A percentile compares a stretch with the other conserved stretches of the same genome.
phyloP scores from a whole-genome alignment of 225 moss, liverwort and hornwort species.

The Bryum argenteum region DNA sequence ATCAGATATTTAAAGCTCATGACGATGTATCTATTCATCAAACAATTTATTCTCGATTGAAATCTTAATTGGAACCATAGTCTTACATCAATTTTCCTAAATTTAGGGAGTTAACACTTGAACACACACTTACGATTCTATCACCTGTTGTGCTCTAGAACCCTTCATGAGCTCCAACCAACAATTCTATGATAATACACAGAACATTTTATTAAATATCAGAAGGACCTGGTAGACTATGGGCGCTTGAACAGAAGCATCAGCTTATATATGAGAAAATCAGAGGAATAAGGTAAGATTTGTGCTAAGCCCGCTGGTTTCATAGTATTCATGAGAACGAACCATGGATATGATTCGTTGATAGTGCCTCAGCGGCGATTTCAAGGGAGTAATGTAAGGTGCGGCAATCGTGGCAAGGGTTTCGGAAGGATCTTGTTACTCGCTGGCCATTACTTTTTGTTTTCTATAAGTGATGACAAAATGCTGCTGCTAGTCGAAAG shows the following conservation, averaged over 20 bases:
- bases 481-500: constrained; percentile 41
- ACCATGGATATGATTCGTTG: background rate
- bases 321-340: background rate
- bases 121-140: background rate
- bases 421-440: background rate
- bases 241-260: background rate
- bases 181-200: background rate
- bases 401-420: too few species aligned
- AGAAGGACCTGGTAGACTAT: background rate
- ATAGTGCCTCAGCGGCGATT: background rate
- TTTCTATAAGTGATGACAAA: constrained; percentile 16
- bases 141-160: background rate
- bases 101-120: background rate
- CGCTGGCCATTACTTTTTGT: constrained; percentile 12
- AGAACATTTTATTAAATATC: background rate
- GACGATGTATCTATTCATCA: background rate
- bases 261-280: background rate
- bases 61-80: background rate
- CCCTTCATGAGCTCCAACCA: background rate
- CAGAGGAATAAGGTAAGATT: background rate
- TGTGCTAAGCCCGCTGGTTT: background rate
- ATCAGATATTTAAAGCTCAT: background rate
- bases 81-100: background rate
- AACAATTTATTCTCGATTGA: background rate
- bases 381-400: too few species aligned